Evolutionary conservation across 768 basidiomycete species (phyloP).

Genomic region (Termitomyces sp.): DNA sequence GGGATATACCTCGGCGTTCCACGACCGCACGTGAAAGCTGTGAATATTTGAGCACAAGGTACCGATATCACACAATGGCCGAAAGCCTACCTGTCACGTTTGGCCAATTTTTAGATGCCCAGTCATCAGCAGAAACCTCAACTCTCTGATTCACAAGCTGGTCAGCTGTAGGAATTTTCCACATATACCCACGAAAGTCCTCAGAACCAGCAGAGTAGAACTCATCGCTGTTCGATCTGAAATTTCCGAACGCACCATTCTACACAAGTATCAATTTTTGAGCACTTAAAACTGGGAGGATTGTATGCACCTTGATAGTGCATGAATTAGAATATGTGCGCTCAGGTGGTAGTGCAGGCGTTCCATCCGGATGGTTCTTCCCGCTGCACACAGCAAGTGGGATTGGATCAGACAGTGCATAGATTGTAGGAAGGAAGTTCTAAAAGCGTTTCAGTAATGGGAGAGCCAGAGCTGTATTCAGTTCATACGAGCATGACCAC

Average conservation of each 20-base stretch:
- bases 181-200: constrained; percentile 75
- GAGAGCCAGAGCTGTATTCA: background rate
- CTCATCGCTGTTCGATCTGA: constrained; percentile 42
- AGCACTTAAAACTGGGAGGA: background rate
- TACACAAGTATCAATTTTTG: constrained; percentile 20
- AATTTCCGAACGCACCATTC: constrained; percentile 75
- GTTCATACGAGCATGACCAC: constrained; percentile 60
- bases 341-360: constrained; percentile 35
- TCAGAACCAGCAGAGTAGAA: constrained; percentile 78
- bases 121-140: constrained; percentile 38
- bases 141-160: constrained; percentile 39
- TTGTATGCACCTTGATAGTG: constrained; percentile 66
- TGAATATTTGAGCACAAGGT: background rate
- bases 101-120: constrained; percentile 31
- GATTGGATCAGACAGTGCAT: constrained; percentile 56
- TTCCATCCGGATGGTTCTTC: constrained; percentile 49
- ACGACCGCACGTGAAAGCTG: constrained; percentile 42
- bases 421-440: constrained; percentile 71
- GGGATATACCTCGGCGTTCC: constrained; percentile 48
- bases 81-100: constrained; percentile 31
- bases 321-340: constrained; percentile 65
- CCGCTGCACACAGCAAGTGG: constrained; percentile 70
- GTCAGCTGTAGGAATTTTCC: constrained; percentile 57
- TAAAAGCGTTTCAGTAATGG: constrained; percentile 18
- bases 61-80: background rate